Evolutionary conservation across 805 yeast species (phyloP), one percentile per base, ranked within the genome.

Genomic region (Saturnispora halmiae): DNA sequence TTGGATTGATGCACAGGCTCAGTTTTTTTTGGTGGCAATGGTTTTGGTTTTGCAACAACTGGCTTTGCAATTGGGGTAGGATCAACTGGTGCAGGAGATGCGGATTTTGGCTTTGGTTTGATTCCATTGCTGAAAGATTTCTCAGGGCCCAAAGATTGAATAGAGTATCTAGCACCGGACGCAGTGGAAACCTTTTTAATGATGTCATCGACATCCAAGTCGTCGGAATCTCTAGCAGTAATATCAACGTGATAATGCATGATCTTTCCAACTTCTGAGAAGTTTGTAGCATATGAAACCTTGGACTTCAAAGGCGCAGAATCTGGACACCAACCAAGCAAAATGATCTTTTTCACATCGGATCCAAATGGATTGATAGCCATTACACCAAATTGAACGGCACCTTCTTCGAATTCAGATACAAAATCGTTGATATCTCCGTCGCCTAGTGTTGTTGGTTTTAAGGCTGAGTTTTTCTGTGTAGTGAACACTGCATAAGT

Each of bases 241-340:
- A 92, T 79, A 63, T 92, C 96, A 41, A 92, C 88, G 58, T 92
- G 98, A 64, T 90, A 92, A 35, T 95, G 94, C 54, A 83, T 69
- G 16, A 76, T 67, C 44, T 70, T 76, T 21, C 87, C 75, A 16
- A 83, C 82, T 31, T 79, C 83, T 31, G 84, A 86, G 50, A 82
- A 79, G 60, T 82, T 83, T 45, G 76, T 64, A 21, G 90, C 87
- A 62, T 79, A 83, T 2, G 87, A 78, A 34, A 84, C 72, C 52
- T 86, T 73, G 21, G 80, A 69, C 56, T 79, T 82, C 55, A 68
- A 70, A 48, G 96, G 94, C 18, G 95, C 88, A 42, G 90, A 84
- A 60, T 92, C 97, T 6, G 98, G 98, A 64, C 95, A 84, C 96
- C 96, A 90, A 38, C 96, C 97, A 29, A 92, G 69, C 36, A 92